Evolutionary conservation across 768 basidiomycete genomes (phyloP).

Genomic region (Pisolithus microcarpus): DNA sequence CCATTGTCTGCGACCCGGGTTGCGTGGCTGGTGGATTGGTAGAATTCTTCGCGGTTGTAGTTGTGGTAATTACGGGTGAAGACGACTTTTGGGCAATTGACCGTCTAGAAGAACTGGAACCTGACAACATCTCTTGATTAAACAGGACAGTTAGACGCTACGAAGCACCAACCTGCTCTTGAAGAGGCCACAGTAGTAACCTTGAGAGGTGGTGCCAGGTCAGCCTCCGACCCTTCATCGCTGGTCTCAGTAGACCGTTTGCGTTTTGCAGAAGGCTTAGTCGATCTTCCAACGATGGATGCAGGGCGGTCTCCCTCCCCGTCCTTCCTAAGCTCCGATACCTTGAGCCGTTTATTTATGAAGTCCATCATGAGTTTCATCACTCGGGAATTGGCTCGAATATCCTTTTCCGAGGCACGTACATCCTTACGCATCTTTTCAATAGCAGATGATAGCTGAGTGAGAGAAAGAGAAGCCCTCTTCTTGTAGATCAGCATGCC

Average conservation of each 20-base stretch:
- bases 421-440: constrained; percentile 33
- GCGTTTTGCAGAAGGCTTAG: constrained; percentile 16
- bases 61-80: not conserved
- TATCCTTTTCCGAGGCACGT: constrained; percentile 32
- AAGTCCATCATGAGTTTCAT: constrained; percentile 28
- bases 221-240: constrained; percentile 20
- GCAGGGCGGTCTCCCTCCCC: constrained; percentile 26
- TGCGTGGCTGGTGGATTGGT: not conserved
- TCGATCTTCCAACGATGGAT: constrained; percentile 3
- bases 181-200: constrained; percentile 4
- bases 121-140: constrained; percentile 9
- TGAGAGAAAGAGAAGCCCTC: constrained; percentile 26
- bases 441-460: constrained; percentile 39
- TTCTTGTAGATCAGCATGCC: constrained; percentile 35
- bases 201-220: constrained; percentile 12
- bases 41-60: not conserved
- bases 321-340: constrained; percentile 26
- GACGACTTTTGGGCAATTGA: constrained; percentile 1
- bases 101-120: constrained; percentile 7
- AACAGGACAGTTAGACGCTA: not conserved
- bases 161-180: constrained; percentile 11
- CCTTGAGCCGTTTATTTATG: constrained; percentile 25
- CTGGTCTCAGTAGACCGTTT: constrained; percentile 14
- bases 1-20: not conserved
- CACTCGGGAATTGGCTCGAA: constrained; percentile 34